These are phyloP conservation scores for Solanum chacoense DNA, from an alignment of 305 asterid genomes.

Conservation along the genomic window DNA sequence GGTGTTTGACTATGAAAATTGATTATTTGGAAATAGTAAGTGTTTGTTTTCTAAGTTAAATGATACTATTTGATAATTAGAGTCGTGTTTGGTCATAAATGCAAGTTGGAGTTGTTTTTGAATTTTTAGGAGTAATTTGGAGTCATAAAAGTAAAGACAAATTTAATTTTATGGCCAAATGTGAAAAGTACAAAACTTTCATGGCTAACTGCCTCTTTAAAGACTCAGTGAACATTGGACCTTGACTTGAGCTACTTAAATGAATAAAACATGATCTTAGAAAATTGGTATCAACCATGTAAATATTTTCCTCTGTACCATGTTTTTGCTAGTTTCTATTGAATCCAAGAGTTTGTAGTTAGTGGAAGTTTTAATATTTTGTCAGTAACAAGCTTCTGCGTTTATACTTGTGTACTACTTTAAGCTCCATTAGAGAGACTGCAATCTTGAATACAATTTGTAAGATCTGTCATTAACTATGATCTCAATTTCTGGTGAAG, in stretches of 20 bases:
- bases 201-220: neutral
- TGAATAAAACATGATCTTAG: neutral
- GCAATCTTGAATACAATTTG: neutral
- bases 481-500: constrained; percentile 8
- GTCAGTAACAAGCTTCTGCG: neutral
- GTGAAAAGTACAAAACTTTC: neutral
- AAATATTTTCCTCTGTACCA: neutral
- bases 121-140: neutral
- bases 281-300: neutral
- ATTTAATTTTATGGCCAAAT: neutral
- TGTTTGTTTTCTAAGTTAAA: neutral
- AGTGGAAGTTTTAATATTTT: neutral
- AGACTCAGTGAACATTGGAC: neutral
- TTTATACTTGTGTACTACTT: neutral
- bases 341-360: neutral
- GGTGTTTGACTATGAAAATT: neutral
- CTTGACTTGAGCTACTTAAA: neutral
- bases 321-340: neutral
- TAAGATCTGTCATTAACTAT: neutral
- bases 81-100: neutral
- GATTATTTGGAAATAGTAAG: neutral
- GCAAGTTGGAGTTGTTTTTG: neutral
- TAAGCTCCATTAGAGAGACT: neutral
- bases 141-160: neutral
- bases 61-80: neutral